phyloP scores from a whole-genome alignment of 371 early-diverging fungal genomes.

The Umbelopsis sp. region DNA sequence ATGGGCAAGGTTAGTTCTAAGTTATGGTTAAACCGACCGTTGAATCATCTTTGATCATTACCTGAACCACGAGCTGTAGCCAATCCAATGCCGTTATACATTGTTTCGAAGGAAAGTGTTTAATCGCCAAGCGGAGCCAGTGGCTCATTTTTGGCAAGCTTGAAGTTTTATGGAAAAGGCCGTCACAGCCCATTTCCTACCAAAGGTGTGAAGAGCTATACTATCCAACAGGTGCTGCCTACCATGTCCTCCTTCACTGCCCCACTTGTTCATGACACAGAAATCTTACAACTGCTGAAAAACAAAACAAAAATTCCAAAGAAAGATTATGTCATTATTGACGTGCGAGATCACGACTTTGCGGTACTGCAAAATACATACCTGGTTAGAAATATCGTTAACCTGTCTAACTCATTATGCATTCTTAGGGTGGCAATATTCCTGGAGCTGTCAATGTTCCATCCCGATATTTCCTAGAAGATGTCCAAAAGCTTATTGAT shows the following conservation, averaged over 20 bases:
- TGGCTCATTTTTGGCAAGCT: background rate
- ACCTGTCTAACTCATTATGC: background rate
- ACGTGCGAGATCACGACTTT: slow-evolving; percentile 83
- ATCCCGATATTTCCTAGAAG: slow-evolving; percentile 57
- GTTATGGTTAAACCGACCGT: too few species aligned
- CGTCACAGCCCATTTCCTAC: too few species aligned
- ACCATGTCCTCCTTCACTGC: slow-evolving; percentile 34
- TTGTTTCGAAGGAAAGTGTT: slow-evolving; percentile 30
- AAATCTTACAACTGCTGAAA: slow-evolving; percentile 59
- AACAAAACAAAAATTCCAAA: slow-evolving; percentile 56
- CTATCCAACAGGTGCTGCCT: too few species aligned
- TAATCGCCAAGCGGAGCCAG: background rate
- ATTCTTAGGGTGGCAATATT: slow-evolving; percentile 80
- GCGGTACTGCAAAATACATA: slow-evolving; percentile 37
- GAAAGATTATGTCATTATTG: slow-evolving; percentile 79
- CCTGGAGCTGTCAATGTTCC: slow-evolving; percentile 80
- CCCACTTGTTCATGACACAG: slow-evolving; percentile 59
- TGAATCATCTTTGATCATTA: slow-evolving; percentile 32
- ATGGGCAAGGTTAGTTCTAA: background rate
- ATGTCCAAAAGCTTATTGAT: slow-evolving; percentile 48
- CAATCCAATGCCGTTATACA: slow-evolving; percentile 94
- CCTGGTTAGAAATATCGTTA: too few species aligned
- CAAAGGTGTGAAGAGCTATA: too few species aligned
- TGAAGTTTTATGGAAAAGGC: background rate
- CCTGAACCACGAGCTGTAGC: slow-evolving; percentile 93